These are phyloP conservation scores for Acarospora socialis DNA, from an alignment of 2,329 filamentous ascomycete species.

Conservation along the genomic window DNA sequence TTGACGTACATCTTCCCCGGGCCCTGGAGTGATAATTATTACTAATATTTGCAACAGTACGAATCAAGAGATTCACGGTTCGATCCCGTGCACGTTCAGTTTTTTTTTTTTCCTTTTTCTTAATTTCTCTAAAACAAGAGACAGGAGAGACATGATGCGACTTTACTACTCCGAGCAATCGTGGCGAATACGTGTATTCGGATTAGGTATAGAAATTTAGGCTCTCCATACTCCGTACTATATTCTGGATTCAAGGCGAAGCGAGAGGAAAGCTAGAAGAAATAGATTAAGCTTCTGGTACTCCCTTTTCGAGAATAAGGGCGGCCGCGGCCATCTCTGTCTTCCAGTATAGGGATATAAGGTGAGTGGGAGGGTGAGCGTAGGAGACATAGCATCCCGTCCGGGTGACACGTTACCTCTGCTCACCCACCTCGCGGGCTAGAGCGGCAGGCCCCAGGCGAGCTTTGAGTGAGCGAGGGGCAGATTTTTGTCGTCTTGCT, in stretches of 20 bases:
- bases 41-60: slow-evolving; percentile 1
- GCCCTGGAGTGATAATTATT: not conserved
- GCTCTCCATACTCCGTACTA: slow-evolving; percentile 6
- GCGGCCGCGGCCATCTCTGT: no score
- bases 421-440: slow-evolving; percentile 3
- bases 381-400: no score
- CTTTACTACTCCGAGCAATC: slow-evolving; percentile 5
- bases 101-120: slow-evolving; percentile 3
- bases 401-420: no score
- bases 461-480: slow-evolving; percentile 2
- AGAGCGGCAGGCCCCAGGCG: slow-evolving; percentile 2
- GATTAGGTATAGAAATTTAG: slow-evolving; percentile 9
- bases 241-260: slow-evolving; percentile 4
- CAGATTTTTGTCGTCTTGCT: slow-evolving; percentile 2
- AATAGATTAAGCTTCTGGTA: slow-evolving; percentile 7
- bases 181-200: slow-evolving; percentile 3
- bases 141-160: slow-evolving; percentile 6
- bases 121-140: slow-evolving; percentile 7
- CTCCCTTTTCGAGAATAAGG: slow-evolving; percentile 6
- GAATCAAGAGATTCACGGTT: slow-evolving; percentile 7
- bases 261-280: slow-evolving; percentile 6
- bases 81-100: slow-evolving; percentile 5
- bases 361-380: no score
- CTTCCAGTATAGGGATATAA: no score
- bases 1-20: no score